Percentiles rank a stretch among this genome's conserved stretches.
phyloP scores from a whole-genome alignment of 1,284 basidiomycete species.

The Inonotus hispidus region DNA sequence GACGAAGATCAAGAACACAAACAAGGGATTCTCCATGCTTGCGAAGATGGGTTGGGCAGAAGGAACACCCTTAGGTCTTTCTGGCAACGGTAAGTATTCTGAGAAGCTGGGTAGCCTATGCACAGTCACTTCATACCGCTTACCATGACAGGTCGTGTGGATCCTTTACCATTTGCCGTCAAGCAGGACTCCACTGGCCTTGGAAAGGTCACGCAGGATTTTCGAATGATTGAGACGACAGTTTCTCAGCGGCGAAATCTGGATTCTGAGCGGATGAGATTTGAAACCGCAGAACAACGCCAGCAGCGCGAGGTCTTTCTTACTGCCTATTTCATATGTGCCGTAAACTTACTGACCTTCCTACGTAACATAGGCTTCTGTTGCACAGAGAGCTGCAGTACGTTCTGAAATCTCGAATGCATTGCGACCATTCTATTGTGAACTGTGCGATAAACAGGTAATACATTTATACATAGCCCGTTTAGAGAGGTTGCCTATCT shows the following conservation, averaged over 20 bases:
- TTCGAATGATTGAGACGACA: slow-evolving; percentile 75
- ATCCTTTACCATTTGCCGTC: slow-evolving; percentile 74
- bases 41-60: slow-evolving; percentile 77
- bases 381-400: slow-evolving; percentile 60
- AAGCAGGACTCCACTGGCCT: slow-evolving; percentile 73
- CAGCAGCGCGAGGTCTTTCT: slow-evolving; percentile 55
- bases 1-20: slow-evolving; percentile 68
- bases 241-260: slow-evolving; percentile 72
- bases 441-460: slow-evolving; percentile 79
- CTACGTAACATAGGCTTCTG: slow-evolving; percentile 44
- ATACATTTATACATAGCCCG: neutral
- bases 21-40: slow-evolving; percentile 75
- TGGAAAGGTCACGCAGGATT: slow-evolving; percentile 71
- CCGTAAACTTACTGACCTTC: neutral
- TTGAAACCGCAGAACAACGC: slow-evolving; percentile 73
- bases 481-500: neutral
- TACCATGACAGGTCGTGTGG: slow-evolving; percentile 56
- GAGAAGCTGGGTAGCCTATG: slow-evolving; percentile 19
- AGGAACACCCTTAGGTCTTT: slow-evolving; percentile 70
- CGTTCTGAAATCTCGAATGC: slow-evolving; percentile 60
- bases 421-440: slow-evolving; percentile 71
- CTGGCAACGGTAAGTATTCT: slow-evolving; percentile 52
- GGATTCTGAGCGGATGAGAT: slow-evolving; percentile 72
- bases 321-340: too few species aligned
- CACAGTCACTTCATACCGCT: neutral